Evolutionary conservation across 1,284 basidiomycete genomes (phyloP).

Genomic region (Pseudozyma thailandica): DNA sequence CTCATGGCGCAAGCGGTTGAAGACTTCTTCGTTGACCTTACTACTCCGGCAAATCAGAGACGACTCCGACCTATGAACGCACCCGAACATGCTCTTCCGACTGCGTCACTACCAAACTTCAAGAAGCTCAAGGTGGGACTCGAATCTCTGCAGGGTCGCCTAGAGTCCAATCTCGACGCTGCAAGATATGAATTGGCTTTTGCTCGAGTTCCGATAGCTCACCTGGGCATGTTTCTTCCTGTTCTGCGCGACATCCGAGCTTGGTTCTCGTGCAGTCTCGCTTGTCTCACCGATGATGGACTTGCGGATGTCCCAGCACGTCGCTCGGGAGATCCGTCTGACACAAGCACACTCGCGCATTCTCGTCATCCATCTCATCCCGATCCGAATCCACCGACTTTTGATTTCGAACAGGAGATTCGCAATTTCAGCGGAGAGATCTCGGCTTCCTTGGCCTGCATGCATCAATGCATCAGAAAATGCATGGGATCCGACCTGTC

Average conservation of each 20-base stretch:
- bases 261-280: conserved; percentile 53
- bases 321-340: neutral
- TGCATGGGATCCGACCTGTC: conserved; percentile 7
- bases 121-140: conserved; percentile 25
- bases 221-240: conserved; percentile 24
- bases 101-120: neutral
- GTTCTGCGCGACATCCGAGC: conserved; percentile 35
- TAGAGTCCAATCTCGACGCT: conserved; percentile 38
- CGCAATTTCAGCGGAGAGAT: conserved; percentile 26
- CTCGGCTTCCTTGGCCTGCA: conserved; percentile 18
- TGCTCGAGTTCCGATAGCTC: conserved; percentile 37
- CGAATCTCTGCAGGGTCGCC: conserved; percentile 6
- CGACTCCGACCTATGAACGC: neutral
- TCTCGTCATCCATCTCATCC: neutral
- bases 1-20: conserved; percentile 38
- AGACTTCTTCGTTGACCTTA: conserved; percentile 38
- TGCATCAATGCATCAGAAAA: conserved; percentile 19
- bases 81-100: neutral
- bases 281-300: conserved; percentile 9
- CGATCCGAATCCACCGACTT: conserved; percentile 1
- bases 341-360: neutral
- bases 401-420: conserved; percentile 22
- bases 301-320: neutral
- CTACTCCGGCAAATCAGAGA: neutral
- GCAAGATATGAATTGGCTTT: conserved; percentile 51